A percentile compares a stretch with the other conserved stretches of the same genome.
Evolutionary conservation across 176 grass and related monocot species (phyloP).

Genomic region (Hsuehochloa calcarea): DNA sequence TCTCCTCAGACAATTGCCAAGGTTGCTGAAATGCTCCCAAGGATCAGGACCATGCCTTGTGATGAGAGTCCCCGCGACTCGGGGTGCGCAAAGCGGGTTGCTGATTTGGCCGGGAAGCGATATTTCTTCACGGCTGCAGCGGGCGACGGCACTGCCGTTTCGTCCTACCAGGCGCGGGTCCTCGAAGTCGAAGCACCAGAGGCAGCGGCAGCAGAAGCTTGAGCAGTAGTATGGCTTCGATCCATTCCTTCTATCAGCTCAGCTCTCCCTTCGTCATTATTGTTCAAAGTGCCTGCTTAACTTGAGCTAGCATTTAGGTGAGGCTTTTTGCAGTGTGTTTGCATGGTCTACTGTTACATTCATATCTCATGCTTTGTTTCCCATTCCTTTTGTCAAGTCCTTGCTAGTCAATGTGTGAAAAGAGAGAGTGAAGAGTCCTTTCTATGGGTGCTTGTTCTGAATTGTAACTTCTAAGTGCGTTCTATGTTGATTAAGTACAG

Average conservation of each 20-base stretch:
- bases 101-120: constrained; percentile 55
- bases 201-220: background rate
- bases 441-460: constrained; percentile 22
- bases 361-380: constrained; percentile 30
- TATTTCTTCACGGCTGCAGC: constrained; percentile 48
- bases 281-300: constrained; percentile 32
- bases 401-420: constrained; percentile 28
- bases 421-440: background rate
- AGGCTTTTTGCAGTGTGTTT: constrained; percentile 34
- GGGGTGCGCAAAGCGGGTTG: constrained; percentile 66
- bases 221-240: background rate
- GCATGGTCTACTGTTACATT: constrained; percentile 23
- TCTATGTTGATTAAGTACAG: constrained; percentile 19
- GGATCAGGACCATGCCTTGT: constrained; percentile 57
- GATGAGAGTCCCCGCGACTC: constrained; percentile 74
- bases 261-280: constrained; percentile 3
- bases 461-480: constrained; percentile 5
- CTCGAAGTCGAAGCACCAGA: constrained; percentile 38
- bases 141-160: constrained; percentile 7
- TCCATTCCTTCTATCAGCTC: constrained; percentile 8
- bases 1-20: constrained; percentile 65
- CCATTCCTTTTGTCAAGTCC: constrained; percentile 14
- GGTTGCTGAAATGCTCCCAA: constrained; percentile 64
- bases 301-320: constrained; percentile 35
- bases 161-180: constrained; percentile 38